Evolutionary conservation across 306 rosid genomes (phyloP).

Genomic region (Rosa persica): DNA sequence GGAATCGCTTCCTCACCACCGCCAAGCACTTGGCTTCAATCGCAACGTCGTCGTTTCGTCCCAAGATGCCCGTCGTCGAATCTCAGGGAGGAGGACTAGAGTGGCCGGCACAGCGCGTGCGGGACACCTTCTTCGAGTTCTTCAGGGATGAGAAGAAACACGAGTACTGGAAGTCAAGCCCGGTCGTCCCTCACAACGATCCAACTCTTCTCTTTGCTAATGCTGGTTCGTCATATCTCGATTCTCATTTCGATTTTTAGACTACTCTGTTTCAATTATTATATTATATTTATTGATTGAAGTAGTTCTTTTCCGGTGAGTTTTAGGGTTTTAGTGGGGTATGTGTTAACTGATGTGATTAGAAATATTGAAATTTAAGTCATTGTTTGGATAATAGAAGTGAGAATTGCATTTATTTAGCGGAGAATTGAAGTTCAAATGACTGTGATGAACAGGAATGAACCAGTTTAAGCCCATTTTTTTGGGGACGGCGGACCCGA

Average conservation of each 20-base stretch:
- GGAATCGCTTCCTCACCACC: background rate
- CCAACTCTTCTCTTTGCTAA: constrained; percentile 90
- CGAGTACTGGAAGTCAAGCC: constrained; percentile 64
- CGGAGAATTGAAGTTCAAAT: background rate
- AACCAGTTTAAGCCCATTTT: constrained; percentile 95
- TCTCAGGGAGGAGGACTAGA: constrained; percentile 26
- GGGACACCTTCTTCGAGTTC: constrained; percentile 47
- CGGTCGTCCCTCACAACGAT: constrained; percentile 87
- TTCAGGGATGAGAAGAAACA: constrained; percentile 60
- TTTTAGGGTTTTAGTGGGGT: no score
- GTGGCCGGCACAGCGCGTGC: constrained; percentile 50
- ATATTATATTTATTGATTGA: no score
- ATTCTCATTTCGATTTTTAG: no score
- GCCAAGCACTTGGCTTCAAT: background rate
- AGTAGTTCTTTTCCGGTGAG: no score
- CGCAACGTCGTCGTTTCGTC: constrained; percentile 1
- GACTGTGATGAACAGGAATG: constrained; percentile 61
- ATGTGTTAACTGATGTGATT: background rate
- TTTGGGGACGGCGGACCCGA: constrained; percentile 89
- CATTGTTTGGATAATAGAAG: background rate
- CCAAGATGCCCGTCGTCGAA: constrained; percentile 29
- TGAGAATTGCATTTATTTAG: background rate
- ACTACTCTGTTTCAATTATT: no score
- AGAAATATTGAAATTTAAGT: background rate
- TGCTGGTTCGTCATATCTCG: constrained; percentile 50